Base-by-base conservation (phyloP, 225 moss, liverwort and hornwort genomes). In the Sphagnum contortum region DNA sequence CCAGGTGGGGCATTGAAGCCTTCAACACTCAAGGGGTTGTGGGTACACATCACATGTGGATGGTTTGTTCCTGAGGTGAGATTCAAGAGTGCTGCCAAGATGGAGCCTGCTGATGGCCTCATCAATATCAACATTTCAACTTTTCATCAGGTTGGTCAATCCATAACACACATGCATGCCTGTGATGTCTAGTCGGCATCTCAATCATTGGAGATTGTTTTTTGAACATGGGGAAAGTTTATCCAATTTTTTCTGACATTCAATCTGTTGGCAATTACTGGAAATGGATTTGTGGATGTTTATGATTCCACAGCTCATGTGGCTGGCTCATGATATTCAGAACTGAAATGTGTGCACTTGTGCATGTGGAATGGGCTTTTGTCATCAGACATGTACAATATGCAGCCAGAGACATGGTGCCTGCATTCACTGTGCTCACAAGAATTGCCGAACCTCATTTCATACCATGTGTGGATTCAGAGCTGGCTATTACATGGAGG, bases 401-500 rank as follows among this genome's bases (percentile, higher is more conserved):
- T 99, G 98, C 69, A 91, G 83, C 67, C 93, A 99, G 76, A 76
- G 84, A 59, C 98, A 99, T 80, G 98, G 98, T 78, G 98, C 94
- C 3, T 91, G 93, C 74, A 79, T 91, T 13, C 76, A 76, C 51
- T 99, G 98, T 77, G 89, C 85, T 60, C 75, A 80, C 65, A 87
- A 78, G 62, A 91, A 89, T 70, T 99, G 98, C 75, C 87, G 98
- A 64, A 93, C 83, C 55, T 68, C 84, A 12, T 91, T 93, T 62
- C 98, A 99, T 64, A 91, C 94, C 3, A 99, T 93, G 84, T 99
- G 98, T 63, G 89, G 91, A 48, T 93, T 93, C 58, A 89, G 88
- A 79, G 93, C 89, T 62, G 93, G 98, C 55, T 93, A 99, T 72
- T 76, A 99, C 61, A 99, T 93, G 93, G 98, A 99, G 98, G 98